phyloP scores from a whole-genome alignment of 1,284 basidiomycete genomes.

The Ceratobasidium sp. region DNA sequence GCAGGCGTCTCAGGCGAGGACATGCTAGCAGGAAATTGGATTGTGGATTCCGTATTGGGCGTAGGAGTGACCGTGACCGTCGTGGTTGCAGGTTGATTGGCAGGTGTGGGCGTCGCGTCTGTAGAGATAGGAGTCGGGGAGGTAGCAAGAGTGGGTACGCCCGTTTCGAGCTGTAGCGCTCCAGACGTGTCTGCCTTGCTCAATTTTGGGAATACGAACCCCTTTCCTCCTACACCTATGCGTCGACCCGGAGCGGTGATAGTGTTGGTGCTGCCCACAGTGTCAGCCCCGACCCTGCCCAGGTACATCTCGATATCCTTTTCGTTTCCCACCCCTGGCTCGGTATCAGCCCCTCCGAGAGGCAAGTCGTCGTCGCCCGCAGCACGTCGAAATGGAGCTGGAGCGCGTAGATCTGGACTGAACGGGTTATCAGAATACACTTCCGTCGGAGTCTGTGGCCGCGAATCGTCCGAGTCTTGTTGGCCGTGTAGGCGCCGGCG shows the following conservation, averaged over 20 bases:
- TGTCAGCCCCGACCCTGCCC: not conserved
- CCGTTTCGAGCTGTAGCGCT: slow-evolving; percentile 34
- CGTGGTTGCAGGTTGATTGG: slow-evolving; percentile 60
- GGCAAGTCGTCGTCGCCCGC: slow-evolving; percentile 76
- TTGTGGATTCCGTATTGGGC: slow-evolving; percentile 61
- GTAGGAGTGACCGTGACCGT: slow-evolving; percentile 48
- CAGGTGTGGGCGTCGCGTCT: slow-evolving; percentile 53
- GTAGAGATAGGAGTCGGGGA: slow-evolving; percentile 18
- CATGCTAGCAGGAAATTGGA: slow-evolving; percentile 74
- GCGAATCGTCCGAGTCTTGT: slow-evolving; percentile 55
- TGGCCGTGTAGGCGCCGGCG: slow-evolving; percentile 12
- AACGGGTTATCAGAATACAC: slow-evolving; percentile 55
- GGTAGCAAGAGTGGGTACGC: not conserved
- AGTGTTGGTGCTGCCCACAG: not conserved
- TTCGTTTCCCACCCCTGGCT: too few relatives aligned
- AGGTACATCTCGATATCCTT: slow-evolving; percentile 34
- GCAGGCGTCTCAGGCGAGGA: slow-evolving; percentile 45
- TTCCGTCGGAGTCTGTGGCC: slow-evolving; percentile 61
- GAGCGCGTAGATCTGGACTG: slow-evolving; percentile 57
- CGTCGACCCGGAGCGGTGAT: not conserved
- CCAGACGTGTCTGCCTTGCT: slow-evolving; percentile 20
- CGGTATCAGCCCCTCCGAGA: slow-evolving; percentile 12
- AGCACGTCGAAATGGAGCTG: slow-evolving; percentile 84
- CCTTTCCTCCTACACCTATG: slow-evolving; percentile 26
- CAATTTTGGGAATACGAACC: slow-evolving; percentile 9